A percentile compares a stretch with the other conserved stretches of the same genome.
Evolutionary conservation across 2,329 filamentous ascomycete genomes (phyloP).

Genomic region (Dothidotthia symphoricarpi): DNA sequence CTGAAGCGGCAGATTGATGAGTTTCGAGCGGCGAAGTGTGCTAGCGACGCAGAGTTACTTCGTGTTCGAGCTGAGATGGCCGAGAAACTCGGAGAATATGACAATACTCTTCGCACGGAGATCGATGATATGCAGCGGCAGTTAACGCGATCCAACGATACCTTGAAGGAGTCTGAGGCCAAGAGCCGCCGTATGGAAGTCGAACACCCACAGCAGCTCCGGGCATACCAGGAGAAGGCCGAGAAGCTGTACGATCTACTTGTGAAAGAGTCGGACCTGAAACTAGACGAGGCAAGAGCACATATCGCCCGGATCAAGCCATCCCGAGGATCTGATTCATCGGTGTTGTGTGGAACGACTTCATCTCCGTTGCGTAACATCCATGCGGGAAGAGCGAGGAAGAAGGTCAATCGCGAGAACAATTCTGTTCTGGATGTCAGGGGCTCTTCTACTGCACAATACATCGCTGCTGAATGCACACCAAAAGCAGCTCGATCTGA

Average conservation of each 20-base stretch:
- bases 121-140: slow-evolving; percentile 9
- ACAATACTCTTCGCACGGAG: slow-evolving; percentile 6
- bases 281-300: background rate
- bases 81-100: slow-evolving; percentile 1
- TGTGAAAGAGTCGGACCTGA: background rate
- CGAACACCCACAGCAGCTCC: slow-evolving; percentile 14
- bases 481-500: background rate
- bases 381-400: slow-evolving; percentile 9
- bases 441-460: background rate
- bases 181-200: slow-evolving; percentile 9
- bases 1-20: slow-evolving; percentile 12
- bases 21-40: slow-evolving; percentile 6
- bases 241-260: slow-evolving; percentile 7
- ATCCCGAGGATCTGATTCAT: background rate
- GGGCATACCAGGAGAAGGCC: slow-evolving; percentile 11
- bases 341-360: background rate
- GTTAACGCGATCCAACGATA: slow-evolving; percentile 10
- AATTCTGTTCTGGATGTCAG: slow-evolving; percentile 7
- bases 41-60: slow-evolving; percentile 6
- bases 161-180: slow-evolving; percentile 16
- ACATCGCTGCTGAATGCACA: too few relatives aligned
- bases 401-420: slow-evolving; percentile 22
- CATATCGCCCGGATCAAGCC: background rate
- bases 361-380: slow-evolving; percentile 1
- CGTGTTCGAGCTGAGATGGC: slow-evolving; percentile 2